Evolutionary conservation across 2,329 filamentous ascomycete species (phyloP).

Genomic region (Ophiostoma sp.): DNA sequence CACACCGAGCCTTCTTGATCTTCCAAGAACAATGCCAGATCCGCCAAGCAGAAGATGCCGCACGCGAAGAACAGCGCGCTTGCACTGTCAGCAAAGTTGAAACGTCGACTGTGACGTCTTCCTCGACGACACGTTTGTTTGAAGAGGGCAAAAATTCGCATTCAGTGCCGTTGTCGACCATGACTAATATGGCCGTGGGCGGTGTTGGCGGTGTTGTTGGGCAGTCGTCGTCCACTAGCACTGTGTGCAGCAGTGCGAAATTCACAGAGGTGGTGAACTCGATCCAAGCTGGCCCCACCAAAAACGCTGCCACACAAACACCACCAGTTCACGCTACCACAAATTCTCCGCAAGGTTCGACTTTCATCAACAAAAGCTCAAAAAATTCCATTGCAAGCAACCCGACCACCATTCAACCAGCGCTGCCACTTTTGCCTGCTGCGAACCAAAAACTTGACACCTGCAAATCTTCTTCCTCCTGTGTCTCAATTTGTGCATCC

Average conservation of each 20-base stretch:
- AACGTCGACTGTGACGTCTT: background rate
- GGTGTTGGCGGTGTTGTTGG: background rate
- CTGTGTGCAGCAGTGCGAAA: conserved; percentile 5
- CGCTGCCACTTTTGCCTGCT: background rate
- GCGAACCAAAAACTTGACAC: background rate
- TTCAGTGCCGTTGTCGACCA: background rate
- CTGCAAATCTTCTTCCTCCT: background rate
- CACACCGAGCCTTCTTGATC: conserved; percentile 28
- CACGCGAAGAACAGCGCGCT: conserved; percentile 23
- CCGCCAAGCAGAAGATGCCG: conserved; percentile 26
- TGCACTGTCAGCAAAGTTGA: background rate
- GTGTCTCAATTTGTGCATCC: background rate
- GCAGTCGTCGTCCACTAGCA: background rate
- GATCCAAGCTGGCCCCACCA: conserved; percentile 23
- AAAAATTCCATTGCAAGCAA: background rate
- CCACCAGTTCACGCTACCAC: conserved; percentile 8
- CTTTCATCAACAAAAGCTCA: conserved; percentile 16
- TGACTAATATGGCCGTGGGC: conserved; percentile 1
- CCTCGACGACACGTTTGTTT: background rate
- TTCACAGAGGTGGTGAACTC: conserved; percentile 10
- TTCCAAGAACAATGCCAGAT: conserved; percentile 28
- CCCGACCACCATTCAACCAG: conserved; percentile 1
- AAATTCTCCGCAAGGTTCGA: conserved; percentile 3
- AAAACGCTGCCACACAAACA: background rate
- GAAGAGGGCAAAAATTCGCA: background rate